These are phyloP conservation scores for Candida namnaoensis DNA, from an alignment of 805 yeast species.

Conservation along the genomic window DNA sequence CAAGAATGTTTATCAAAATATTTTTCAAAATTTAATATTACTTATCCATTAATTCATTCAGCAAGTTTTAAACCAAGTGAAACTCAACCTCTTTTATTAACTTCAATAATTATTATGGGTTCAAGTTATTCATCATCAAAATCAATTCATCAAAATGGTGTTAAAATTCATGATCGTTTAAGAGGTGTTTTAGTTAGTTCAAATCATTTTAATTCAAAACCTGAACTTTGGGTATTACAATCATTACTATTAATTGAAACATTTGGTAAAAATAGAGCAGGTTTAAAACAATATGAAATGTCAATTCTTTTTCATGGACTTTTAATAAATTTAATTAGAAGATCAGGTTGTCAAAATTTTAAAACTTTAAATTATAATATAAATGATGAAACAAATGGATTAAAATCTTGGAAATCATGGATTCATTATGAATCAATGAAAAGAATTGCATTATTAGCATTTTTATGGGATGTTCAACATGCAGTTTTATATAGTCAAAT, in stretches of 20 bases:
- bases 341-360: background rate
- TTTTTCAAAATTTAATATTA: background rate
- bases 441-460: background rate
- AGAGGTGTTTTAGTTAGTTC: background rate
- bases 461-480: conserved; percentile 1
- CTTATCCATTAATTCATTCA: background rate
- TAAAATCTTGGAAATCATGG: background rate
- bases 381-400: background rate
- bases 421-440: background rate
- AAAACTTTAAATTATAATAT: background rate
- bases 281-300: background rate
- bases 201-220: background rate
- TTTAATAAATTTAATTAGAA: background rate
- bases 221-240: conserved; percentile 1
- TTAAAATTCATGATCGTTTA: background rate
- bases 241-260: background rate
- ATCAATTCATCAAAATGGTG: background rate
- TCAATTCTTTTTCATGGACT: background rate
- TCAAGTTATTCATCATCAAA: background rate
- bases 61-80: background rate
- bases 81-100: background rate
- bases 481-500: background rate
- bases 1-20: background rate
- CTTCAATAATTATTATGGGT: background rate
- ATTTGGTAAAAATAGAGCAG: conserved; percentile 1